Base-by-base conservation (phyloP, 2,329 filamentous ascomycete genomes). In the Xylariaceae sp. region DNA sequence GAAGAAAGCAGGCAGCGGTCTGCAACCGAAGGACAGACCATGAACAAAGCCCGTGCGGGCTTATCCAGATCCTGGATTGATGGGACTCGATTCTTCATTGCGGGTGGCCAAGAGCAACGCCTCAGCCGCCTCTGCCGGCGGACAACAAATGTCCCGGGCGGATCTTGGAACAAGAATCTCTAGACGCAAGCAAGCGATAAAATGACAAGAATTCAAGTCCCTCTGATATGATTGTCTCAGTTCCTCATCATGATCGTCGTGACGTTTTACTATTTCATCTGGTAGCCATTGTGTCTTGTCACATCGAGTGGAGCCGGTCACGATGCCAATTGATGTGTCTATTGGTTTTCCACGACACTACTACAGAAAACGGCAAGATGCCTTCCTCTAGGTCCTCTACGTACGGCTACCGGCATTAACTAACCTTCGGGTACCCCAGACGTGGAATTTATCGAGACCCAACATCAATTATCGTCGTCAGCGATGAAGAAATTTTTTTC, bases 1-100 rank as follows among this genome's bases (percentile, higher is more conserved):
- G 47, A 53, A 51, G 47, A 19, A 19, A 49, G 40, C 45, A 35
- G 55, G 35, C 47, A 32, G 49, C 41, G 51, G 48, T 46, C 34
- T 51, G 44, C 43, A 42, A 56, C 35, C 39, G 37, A 42, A 45
- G 39, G 43, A 50, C 27, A 51, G 51, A 45, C 53, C 46, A 42
- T 42, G 35, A 19, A 19, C 19, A 19, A 51, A 56, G 62, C 63
- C 63, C 59, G 53, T 47, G 52, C 44, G 48, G 56, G 56, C 56
- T 53, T 59, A 61, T 61, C 59, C 59, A 61, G 59, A 50, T 54
- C 54, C 60, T 65, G 65, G 65, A 66, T 67, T 67, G 65, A 67
- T 67, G 65, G 65, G 64, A 60, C 61, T 66, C 63, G 65, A 54
- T 62, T 64, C 49, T 60, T 47, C 12, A 19, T 57, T 53, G 48